Percentiles rank a stretch among this genome's conserved stretches.
phyloP scores from a whole-genome alignment of 177 flowering plant genomes.

The Telopea speciosissima region DNA sequence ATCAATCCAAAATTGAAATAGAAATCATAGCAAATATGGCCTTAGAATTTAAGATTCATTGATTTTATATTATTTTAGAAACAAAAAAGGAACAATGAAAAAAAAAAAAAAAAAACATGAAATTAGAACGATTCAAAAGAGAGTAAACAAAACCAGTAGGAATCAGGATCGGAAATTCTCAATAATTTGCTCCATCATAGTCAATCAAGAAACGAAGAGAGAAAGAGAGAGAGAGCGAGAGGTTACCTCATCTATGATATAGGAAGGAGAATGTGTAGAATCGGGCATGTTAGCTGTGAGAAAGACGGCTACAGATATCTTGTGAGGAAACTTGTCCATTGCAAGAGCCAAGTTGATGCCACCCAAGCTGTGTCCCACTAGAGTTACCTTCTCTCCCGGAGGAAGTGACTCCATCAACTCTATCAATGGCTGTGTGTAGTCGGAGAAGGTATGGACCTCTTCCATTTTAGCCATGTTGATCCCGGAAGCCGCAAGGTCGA shows the following conservation, averaged over 20 bases:
- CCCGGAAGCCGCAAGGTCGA: constrained; percentile 24
- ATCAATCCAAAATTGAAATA: no score
- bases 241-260: constrained; percentile 21
- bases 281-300: constrained; percentile 16
- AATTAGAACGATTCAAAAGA: no score
- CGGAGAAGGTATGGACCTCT: constrained; percentile 2
- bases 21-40: no score
- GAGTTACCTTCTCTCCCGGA: constrained; percentile 14
- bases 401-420: constrained; percentile 14
- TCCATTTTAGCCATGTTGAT: constrained; percentile 6
- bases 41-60: no score
- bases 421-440: constrained; percentile 16
- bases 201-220: no score
- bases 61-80: no score
- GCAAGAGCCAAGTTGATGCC: constrained; percentile 19
- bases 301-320: constrained; percentile 12
- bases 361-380: constrained; percentile 28
- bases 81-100: no score
- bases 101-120: no score
- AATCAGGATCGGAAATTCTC: no score
- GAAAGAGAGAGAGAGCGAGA: no score
- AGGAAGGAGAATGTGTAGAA: constrained; percentile 15
- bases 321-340: constrained; percentile 16
- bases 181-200: no score
- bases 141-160: no score